Conservation (phyloP, 495 filamentous ascomycete genomes). For the Pseudotulostoma volvatum region DNA sequence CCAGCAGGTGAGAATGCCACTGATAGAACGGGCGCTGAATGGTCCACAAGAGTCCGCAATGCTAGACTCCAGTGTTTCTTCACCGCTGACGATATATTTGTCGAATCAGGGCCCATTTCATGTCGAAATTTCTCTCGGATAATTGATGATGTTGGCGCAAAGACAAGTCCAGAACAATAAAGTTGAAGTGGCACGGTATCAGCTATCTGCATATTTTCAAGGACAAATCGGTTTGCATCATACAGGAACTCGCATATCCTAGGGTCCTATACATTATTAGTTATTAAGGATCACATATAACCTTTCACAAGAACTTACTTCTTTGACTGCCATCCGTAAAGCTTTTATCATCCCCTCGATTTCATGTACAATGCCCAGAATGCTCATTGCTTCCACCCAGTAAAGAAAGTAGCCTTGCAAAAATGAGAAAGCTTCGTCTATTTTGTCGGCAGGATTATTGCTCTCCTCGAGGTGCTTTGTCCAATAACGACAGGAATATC, state of each 20-base stretch:
- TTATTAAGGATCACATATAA: slow-evolving; percentile 1
- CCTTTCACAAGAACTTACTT: slow-evolving; percentile 2
- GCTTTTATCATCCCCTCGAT: slow-evolving; percentile 2
- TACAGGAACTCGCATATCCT: slow-evolving; percentile 9
- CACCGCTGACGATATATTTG: slow-evolving; percentile 6
- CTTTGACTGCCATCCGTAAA: not conserved
- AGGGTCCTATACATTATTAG: slow-evolving; percentile 5
- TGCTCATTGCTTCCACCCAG: too few species aligned
- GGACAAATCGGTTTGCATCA: slow-evolving; percentile 23
- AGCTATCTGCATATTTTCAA: slow-evolving; percentile 17
- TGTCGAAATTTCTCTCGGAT: slow-evolving; percentile 9
- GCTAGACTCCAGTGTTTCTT: slow-evolving; percentile 7
- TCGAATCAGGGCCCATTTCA: slow-evolving; percentile 7
- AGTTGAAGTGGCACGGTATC: slow-evolving; percentile 14
- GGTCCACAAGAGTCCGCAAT: slow-evolving; percentile 9
- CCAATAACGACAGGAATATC: slow-evolving; percentile 30
- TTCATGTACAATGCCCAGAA: too few species aligned
- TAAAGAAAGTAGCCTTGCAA: slow-evolving; percentile 22
- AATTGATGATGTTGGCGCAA: slow-evolving; percentile 17
- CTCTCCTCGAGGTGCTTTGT: slow-evolving; percentile 21
- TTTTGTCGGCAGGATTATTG: slow-evolving; percentile 10
- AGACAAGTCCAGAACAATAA: too few species aligned
- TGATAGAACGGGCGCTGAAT: slow-evolving; percentile 5
- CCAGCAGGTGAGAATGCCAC: slow-evolving; percentile 17
- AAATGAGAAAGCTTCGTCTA: slow-evolving; percentile 16